Evolutionary conservation across 768 basidiomycete genomes (phyloP).

Genomic region (Leccinum olivaceopallidum): DNA sequence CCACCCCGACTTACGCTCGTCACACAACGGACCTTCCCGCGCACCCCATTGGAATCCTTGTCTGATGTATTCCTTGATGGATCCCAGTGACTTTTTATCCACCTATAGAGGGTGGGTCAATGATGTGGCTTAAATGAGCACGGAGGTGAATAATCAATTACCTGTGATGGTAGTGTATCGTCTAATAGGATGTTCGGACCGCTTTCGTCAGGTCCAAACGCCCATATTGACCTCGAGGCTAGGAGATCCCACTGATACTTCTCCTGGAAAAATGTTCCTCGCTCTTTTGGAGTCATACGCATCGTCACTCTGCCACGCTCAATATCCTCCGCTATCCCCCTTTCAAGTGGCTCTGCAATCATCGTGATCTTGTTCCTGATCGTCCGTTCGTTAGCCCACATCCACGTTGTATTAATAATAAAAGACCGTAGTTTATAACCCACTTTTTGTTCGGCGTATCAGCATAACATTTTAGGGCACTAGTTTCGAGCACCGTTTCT

Average conservation of each 20-base stretch:
- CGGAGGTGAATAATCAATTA: slow-evolving; percentile 30
- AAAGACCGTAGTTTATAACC: slow-evolving; percentile 28
- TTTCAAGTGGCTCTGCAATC: slow-evolving; percentile 98
- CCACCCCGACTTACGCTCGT: slow-evolving; percentile 81
- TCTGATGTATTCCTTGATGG: slow-evolving; percentile 93
- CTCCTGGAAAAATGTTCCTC: slow-evolving; percentile 94
- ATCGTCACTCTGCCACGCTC: slow-evolving; percentile 92
- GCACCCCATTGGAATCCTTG: slow-evolving; percentile 99
- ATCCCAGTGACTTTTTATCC: slow-evolving; percentile 88
- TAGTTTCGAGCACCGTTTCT: slow-evolving; percentile 97
- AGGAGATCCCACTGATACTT: slow-evolving; percentile 99
- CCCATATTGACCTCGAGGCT: slow-evolving; percentile 98
- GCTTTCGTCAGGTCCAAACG: slow-evolving; percentile 96
- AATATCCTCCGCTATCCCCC: slow-evolving; percentile 94
- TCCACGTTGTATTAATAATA: slow-evolving; percentile 11
- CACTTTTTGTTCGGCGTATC: slow-evolving; percentile 99
- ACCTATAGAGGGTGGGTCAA: slow-evolving; percentile 46
- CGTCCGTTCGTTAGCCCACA: slow-evolving; percentile 12
- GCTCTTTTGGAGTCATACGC: slow-evolving; percentile 92
- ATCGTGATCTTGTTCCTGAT: slow-evolving; percentile 95
- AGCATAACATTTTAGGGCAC: slow-evolving; percentile 97
- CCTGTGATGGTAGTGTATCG: slow-evolving; percentile 94
- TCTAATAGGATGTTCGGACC: slow-evolving; percentile 94
- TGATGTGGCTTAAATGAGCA: not conserved
- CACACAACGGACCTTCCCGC: slow-evolving; percentile 95